phyloP scores from a whole-genome alignment of 495 filamentous ascomycete species.

The Halenospora varia region DNA sequence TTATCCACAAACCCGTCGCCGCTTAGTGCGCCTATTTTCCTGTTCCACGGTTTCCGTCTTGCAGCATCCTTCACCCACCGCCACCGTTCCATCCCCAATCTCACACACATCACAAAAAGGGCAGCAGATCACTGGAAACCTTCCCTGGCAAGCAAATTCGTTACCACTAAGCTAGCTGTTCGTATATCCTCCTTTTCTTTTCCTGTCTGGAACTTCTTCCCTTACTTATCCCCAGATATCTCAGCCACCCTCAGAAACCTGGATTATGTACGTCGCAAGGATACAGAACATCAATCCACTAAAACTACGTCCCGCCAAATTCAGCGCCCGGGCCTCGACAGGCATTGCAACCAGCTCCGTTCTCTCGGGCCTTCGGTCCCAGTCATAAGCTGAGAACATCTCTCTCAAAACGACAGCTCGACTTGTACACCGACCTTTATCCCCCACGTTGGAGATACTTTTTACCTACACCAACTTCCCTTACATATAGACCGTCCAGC shows the following conservation, averaged over 20 bases:
- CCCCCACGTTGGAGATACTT: not conserved
- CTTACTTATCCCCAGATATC: not conserved
- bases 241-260: conserved; percentile 3
- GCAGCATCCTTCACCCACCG: not conserved
- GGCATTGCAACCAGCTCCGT: not conserved
- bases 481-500: conserved; percentile 7
- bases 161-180: conserved; percentile 1
- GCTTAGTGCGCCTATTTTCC: not conserved
- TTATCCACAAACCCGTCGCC: not conserved
- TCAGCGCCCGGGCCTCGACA: conserved; percentile 3
- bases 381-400: not conserved
- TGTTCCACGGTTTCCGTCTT: not conserved
- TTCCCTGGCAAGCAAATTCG: conserved; percentile 2
- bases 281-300: not conserved
- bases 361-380: not conserved
- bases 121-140: conserved; percentile 7
- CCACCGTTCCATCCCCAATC: not conserved
- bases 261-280: not conserved
- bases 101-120: not conserved
- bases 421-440: conserved; percentile 12
- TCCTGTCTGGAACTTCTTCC: conserved; percentile 1
- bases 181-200: conserved; percentile 8
- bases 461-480: not conserved
- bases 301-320: conserved; percentile 5
- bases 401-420: conserved; percentile 25